These are phyloP conservation scores for Pythium vanterpoolii DNA, from an alignment of 352 stramenopile genomes.

Conservation along the genomic window DNA sequence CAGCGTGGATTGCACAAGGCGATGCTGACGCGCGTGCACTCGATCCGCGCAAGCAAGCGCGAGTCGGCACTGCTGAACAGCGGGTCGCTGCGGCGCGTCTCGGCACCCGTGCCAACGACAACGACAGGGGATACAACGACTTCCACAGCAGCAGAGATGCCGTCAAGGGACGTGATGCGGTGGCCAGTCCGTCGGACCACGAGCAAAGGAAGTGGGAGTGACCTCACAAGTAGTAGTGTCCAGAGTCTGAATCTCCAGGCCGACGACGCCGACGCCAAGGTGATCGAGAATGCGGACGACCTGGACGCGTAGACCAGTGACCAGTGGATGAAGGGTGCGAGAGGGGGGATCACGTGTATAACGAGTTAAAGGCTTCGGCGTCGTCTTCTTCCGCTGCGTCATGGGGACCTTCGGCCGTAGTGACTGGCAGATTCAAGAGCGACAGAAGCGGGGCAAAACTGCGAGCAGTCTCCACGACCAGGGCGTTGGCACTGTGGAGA, in stretches of 20 bases:
- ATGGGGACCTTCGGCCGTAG: background rate
- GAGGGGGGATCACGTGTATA: background rate
- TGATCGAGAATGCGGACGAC: background rate
- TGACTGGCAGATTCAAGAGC: slow-evolving; percentile 46
- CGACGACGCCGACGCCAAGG: background rate
- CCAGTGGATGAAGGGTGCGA: too few relatives aligned
- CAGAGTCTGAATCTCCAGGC: background rate
- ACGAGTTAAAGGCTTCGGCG: background rate
- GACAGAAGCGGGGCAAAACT: slow-evolving; percentile 42
- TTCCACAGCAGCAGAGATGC: too few relatives aligned
- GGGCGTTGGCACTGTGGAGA: slow-evolving; percentile 40
- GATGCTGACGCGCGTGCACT: slow-evolving; percentile 16
- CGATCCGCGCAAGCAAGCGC: slow-evolving; percentile 23
- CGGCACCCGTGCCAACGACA: background rate
- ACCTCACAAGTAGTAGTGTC: too few relatives aligned
- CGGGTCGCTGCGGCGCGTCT: slow-evolving; percentile 10
- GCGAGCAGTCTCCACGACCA: slow-evolving; percentile 37
- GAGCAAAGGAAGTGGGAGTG: background rate
- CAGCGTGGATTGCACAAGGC: background rate
- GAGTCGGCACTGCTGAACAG: slow-evolving; percentile 7
- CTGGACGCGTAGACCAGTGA: background rate
- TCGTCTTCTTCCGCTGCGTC: background rate
- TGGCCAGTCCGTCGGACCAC: background rate
- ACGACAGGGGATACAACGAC: background rate
- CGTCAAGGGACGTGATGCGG: too few relatives aligned